Percentiles rank a stretch among this genome's conserved stretches.
Conservation (phyloP, 306 rosid genomes). For the Styphnolobium japonicum region DNA sequence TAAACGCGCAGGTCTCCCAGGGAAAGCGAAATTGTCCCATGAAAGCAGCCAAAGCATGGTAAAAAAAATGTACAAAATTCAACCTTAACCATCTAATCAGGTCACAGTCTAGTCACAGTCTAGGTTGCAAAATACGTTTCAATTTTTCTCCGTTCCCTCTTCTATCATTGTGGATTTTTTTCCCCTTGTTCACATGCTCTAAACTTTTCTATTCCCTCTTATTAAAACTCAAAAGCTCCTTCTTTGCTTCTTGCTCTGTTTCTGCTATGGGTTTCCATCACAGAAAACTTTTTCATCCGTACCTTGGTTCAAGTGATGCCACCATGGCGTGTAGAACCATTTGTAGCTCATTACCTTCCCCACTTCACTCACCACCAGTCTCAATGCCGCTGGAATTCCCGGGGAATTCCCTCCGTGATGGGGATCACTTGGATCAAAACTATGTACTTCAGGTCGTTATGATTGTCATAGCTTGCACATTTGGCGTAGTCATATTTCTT, state of each 20-base stretch:
- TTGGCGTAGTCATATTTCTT: conserved; percentile 19
- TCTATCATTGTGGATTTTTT: not conserved
- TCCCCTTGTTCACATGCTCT: not conserved
- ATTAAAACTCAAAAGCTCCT: not conserved
- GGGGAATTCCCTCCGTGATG: rapidly evolving
- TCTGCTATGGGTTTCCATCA: conserved; percentile 14
- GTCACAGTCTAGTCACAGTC: not conserved
- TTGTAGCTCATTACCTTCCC: conserved; percentile 20
- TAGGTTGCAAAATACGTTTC: not conserved
- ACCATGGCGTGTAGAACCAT: too few species aligned
- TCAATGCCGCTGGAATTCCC: too few species aligned
- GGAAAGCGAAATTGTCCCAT: too few species aligned
- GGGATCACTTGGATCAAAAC: not conserved
- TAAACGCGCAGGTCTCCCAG: too few species aligned
- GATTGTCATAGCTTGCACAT: conserved; percentile 13
- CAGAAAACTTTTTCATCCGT: not conserved
- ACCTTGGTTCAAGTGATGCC: not conserved
- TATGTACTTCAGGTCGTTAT: not conserved
- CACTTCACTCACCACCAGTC: not conserved
- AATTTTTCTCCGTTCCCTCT: too few species aligned
- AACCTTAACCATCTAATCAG: not conserved
- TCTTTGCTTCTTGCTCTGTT: conserved; percentile 12
- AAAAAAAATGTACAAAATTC: not conserved
- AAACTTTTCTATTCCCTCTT: not conserved
- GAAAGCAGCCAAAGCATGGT: not conserved